phyloP scores from a whole-genome alignment of 1,284 basidiomycete species.

The Fomes fomentarius region DNA sequence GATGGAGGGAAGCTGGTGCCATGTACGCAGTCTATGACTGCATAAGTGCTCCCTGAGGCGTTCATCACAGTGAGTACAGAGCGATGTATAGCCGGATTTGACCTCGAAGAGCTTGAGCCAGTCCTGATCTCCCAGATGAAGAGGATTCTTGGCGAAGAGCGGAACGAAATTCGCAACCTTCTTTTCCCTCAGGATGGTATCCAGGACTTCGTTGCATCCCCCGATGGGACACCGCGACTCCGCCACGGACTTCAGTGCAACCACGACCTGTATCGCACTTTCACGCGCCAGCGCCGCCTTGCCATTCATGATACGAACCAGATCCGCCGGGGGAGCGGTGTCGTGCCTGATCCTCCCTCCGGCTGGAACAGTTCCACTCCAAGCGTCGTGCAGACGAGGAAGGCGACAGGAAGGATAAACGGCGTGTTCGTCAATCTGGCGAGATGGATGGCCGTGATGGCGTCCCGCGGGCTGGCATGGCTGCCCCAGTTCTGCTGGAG shows the following conservation, averaged over 20 bases:
- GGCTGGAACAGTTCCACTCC: background rate
- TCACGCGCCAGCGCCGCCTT: background rate
- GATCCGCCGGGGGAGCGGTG: background rate
- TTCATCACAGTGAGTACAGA: too few relatives aligned
- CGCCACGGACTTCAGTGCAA: background rate
- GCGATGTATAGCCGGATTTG: background rate
- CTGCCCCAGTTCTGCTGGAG: background rate
- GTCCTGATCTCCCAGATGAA: too few relatives aligned
- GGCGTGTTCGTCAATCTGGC: conserved; percentile 2
- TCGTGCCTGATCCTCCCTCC: too few relatives aligned
- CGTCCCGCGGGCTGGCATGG: background rate
- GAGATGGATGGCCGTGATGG: background rate
- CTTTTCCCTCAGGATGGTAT: background rate
- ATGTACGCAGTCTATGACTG: too few relatives aligned
- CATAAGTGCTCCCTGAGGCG: too few relatives aligned
- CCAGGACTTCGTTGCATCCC: background rate
- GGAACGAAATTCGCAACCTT: background rate
- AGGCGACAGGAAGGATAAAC: background rate
- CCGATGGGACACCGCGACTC: background rate
- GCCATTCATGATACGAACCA: background rate
- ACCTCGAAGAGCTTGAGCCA: background rate
- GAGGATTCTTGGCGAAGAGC: too few relatives aligned
- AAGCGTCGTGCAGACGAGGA: background rate
- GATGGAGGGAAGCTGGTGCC: too few relatives aligned
- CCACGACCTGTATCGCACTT: background rate